Evolutionary conservation across 805 yeast species (phyloP).

Genomic region (Starmerella cellae): DNA sequence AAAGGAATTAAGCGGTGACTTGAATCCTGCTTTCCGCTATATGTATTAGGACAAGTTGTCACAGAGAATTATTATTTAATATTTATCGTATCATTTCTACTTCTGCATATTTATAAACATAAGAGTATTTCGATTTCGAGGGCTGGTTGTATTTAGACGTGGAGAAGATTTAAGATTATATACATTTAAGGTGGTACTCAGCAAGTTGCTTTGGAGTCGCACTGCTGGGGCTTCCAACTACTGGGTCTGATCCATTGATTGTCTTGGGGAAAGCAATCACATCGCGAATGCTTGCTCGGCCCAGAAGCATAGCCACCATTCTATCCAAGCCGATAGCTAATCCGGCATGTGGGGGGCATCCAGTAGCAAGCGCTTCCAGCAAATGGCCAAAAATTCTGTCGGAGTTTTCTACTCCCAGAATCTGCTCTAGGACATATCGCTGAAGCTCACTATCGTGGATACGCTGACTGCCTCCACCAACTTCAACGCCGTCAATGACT

Average conservation of each 20-base stretch:
- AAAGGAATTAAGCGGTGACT: slow-evolving; percentile 24
- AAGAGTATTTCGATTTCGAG: no score
- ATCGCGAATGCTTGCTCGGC: slow-evolving; percentile 65
- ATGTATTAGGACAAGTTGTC: slow-evolving; percentile 20
- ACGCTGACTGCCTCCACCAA: slow-evolving; percentile 96
- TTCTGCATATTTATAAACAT: background rate
- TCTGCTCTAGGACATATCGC: slow-evolving; percentile 49
- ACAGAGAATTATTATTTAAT: no score
- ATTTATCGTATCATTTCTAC: no score
- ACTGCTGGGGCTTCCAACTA: slow-evolving; percentile 71
- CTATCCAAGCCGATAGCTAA: slow-evolving; percentile 91
- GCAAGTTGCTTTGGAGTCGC: slow-evolving; percentile 38
- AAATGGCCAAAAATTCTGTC: slow-evolving; percentile 71
- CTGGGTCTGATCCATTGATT: slow-evolving; percentile 72
- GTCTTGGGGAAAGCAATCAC: slow-evolving; percentile 95
- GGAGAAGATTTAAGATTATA: no score
- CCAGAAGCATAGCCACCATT: slow-evolving; percentile 79
- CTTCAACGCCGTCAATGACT: slow-evolving; percentile 85
- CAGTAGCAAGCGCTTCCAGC: slow-evolving; percentile 64
- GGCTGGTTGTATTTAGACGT: no score
- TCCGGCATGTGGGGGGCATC: slow-evolving; percentile 99
- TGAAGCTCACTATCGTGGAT: slow-evolving; percentile 78
- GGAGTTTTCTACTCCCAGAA: slow-evolving; percentile 47
- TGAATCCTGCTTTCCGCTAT: slow-evolving; percentile 25
- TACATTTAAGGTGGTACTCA: slow-evolving; percentile 39